Base-by-base conservation (phyloP, 2,329 filamentous ascomycete genomes). In the Epichloe uncinata region DNA sequence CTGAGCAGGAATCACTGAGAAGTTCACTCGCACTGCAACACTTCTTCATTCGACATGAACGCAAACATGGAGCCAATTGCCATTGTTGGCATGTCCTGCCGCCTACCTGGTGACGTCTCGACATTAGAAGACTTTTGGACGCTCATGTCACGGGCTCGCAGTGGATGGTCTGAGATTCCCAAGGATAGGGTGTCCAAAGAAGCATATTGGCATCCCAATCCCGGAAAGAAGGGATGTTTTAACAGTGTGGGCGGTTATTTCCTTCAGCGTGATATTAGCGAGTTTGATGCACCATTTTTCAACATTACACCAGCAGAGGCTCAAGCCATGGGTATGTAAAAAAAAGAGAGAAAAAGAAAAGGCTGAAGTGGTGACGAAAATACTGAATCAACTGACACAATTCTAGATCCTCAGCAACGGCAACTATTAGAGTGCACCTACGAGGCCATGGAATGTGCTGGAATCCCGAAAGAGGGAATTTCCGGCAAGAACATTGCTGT, bases 211-310 rank as follows among this genome's bases (percentile, higher is more conserved):
- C 70, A 73, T 46, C 68, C 71, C 0, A 70, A 71, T 50, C 64
- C 67, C 0, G 67, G 66, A 38, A 70, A 69, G 54, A 67, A 62
- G 22, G 70, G 70, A 5, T 61, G 62, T 45, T 63, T 65, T 52
- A 72, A 69, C 47, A 57, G 63, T 1, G 56, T 54, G 20, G 61
- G 63, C 4, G 64, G 63, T 2, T 68, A 69, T 56, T 74, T 73
- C 47, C 60, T 78, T 52, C 66, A 70, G 43, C 64, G 66, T 18
- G 73, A 77, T 50, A 33, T 61, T 73, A 26, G 63, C 66, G 7
- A 64, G 3, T 77, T 77, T 50, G 74, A 77, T 47, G 73, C 73
- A 0, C 69, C 71, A 0, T 77, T 77, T 56, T 78, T 78, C 57
- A 69, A 69, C 42, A 61, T 76, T n/a, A 73, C 73, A 0, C 66